phyloP scores from a whole-genome alignment of 441 rosid species.

The Pelargonium fulgidum region DNA sequence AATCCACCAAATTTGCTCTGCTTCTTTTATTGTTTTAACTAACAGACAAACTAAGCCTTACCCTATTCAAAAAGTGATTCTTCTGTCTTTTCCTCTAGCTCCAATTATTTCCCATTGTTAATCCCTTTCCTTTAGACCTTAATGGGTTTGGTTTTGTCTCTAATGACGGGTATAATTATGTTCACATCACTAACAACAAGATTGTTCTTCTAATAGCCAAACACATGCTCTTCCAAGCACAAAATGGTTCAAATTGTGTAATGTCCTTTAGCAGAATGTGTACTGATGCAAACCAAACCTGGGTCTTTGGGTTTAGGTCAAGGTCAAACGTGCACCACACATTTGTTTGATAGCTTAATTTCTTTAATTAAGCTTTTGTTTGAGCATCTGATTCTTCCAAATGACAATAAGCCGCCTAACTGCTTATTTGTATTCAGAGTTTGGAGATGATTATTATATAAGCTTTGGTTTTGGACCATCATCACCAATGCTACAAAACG shows the following conservation, averaged over 20 bases:
- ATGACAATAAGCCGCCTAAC: constrained; percentile 5
- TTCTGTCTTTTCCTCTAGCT: not conserved
- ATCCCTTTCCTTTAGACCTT: constrained; percentile 2
- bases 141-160: constrained; percentile 3
- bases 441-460: not conserved
- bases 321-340: not conserved
- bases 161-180: not conserved
- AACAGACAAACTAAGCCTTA: not conserved
- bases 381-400: constrained; percentile 6
- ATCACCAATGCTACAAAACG: not conserved
- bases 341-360: constrained; percentile 3
- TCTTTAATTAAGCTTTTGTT: not conserved
- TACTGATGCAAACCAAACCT: constrained; percentile 4
- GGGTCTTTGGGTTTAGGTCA: not conserved
- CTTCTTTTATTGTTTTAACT: too few species aligned
- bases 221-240: not conserved
- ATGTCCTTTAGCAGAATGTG: constrained; percentile 1
- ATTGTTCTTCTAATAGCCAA: constrained; percentile 1
- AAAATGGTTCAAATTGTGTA: not conserved
- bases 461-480: not conserved
- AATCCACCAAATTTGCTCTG: not conserved
- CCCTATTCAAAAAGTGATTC: constrained; percentile 4
- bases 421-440: not conserved
- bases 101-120: not conserved
- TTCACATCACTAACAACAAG: constrained; percentile 2